phyloP scores from a whole-genome alignment of 371 early-diverging fungal genomes.

The Enterocytospora artemiae region DNA sequence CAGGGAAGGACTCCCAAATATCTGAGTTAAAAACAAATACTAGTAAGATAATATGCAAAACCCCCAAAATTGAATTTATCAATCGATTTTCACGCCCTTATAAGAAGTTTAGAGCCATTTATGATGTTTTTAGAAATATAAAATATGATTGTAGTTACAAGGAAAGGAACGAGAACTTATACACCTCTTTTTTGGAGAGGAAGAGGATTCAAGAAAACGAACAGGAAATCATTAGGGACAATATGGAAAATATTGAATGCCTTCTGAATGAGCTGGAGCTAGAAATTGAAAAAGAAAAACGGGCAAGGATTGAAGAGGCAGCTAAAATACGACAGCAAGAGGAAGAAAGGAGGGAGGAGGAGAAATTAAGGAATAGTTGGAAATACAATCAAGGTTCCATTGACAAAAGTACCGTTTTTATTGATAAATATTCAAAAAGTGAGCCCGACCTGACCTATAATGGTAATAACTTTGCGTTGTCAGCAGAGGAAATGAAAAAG shows the following conservation, averaged over 20 bases:
- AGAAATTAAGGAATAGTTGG: slow-evolving; percentile 1
- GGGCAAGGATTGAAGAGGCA: no score
- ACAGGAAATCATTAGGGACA: background rate
- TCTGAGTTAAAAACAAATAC: no score
- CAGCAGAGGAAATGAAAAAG: no score
- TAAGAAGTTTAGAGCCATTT: slow-evolving; percentile 13
- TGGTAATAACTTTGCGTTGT: no score
- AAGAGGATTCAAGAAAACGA: background rate
- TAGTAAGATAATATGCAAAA: no score
- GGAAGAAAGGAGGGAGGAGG: background rate
- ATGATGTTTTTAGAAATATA: background rate
- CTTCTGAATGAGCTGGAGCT: background rate
- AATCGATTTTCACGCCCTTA: slow-evolving; percentile 19
- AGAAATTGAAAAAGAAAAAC: slow-evolving; percentile 3
- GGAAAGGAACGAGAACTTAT: slow-evolving; percentile 12
- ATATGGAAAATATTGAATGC: slow-evolving; percentile 4
- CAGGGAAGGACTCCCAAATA: no score
- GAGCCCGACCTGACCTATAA: no score
- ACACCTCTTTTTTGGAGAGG: slow-evolving; percentile 3
- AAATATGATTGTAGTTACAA: slow-evolving; percentile 16
- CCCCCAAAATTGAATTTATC: slow-evolving; percentile 14
- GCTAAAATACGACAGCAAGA: slow-evolving; percentile 10
- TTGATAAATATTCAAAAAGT: no score
- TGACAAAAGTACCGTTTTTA: no score
- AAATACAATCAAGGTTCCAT: no score